Conservation (phyloP, 2,329 filamentous ascomycete species). For the Microsporum canis region DNA sequence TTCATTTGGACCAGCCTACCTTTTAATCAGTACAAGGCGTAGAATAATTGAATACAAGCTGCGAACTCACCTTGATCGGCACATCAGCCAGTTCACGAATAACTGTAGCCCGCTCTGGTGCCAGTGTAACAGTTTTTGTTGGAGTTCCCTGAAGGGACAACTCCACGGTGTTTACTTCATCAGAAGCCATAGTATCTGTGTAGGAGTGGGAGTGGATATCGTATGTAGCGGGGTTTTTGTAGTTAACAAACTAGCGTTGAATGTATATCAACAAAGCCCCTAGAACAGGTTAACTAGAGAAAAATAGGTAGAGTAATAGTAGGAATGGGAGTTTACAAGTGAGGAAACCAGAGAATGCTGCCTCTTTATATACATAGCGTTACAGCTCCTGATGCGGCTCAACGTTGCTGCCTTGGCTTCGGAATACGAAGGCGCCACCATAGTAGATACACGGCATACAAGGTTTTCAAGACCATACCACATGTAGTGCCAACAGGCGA, state of each 20-base stretch:
- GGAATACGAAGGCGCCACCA: neutral
- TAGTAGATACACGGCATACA: too few relatives aligned
- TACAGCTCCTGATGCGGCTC: neutral
- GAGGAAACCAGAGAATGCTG: neutral
- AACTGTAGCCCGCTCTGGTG: constrained; percentile 50
- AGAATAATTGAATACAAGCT: neutral
- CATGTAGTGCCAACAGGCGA: neutral
- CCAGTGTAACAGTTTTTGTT: constrained; percentile 53
- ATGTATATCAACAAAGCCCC: neutral
- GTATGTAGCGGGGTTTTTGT: neutral
- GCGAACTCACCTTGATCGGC: constrained; percentile 31
- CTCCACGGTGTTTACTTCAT: constrained; percentile 14
- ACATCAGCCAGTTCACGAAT: constrained; percentile 49
- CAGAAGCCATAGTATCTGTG: constrained; percentile 7
- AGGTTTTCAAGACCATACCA: neutral
- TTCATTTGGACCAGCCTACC: constrained; percentile 45
- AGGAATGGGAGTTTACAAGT: neutral
- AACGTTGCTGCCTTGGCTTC: neutral
- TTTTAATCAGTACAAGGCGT: neutral
- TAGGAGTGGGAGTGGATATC: neutral
- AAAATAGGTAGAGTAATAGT: neutral
- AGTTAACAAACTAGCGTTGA: neutral
- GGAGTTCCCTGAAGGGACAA: constrained; percentile 45
- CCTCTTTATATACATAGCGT: neutral
- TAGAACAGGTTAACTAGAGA: neutral